Conservation (phyloP, 805 yeast species). For the Yarrowia hollandica region DNA sequence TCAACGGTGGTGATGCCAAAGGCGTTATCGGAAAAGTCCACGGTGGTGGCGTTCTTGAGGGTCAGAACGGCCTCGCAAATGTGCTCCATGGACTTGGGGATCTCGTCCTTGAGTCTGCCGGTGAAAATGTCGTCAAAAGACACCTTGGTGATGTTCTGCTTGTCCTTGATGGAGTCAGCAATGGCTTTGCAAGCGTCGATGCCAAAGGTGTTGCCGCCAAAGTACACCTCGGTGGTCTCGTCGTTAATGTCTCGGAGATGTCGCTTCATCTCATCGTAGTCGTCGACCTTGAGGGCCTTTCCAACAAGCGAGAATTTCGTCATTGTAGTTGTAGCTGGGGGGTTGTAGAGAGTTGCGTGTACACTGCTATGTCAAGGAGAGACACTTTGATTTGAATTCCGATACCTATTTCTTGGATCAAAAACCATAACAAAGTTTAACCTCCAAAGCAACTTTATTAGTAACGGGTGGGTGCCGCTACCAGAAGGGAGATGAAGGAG, state of each 20-base stretch:
- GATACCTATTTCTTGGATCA: neutral
- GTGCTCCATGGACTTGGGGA: constrained; percentile 74
- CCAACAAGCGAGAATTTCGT: constrained; percentile 58
- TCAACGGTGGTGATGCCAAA: constrained; percentile 94
- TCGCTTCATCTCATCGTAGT: constrained; percentile 71
- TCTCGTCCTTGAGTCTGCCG: constrained; percentile 91
- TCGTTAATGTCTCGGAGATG: constrained; percentile 56
- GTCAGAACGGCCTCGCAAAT: constrained; percentile 72
- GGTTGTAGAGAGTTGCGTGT: neutral
- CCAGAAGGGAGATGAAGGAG: too few species aligned
- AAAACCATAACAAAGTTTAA: constrained; percentile 2
- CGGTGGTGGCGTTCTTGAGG: constrained; percentile 65
- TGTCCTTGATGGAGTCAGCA: constrained; percentile 53
- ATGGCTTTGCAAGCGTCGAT: constrained; percentile 79
- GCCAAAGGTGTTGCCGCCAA: constrained; percentile 94
- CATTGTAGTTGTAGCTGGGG: constrained; percentile 1
- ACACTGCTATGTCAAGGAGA: too few species aligned
- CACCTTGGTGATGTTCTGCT: constrained; percentile 31
- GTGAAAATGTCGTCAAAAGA: constrained; percentile 86
- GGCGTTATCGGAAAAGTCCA: constrained; percentile 92
- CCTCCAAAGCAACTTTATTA: neutral
- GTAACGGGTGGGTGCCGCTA: neutral
- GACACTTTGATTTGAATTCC: neutral
- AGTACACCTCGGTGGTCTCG: constrained; percentile 59
- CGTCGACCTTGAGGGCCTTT: constrained; percentile 72